A percentile compares a stretch with the other conserved stretches of the same genome.
These are phyloP conservation scores for Aspergillus arachidicola DNA, from an alignment of 2,329 filamentous ascomycete genomes.

Conservation along the genomic window DNA sequence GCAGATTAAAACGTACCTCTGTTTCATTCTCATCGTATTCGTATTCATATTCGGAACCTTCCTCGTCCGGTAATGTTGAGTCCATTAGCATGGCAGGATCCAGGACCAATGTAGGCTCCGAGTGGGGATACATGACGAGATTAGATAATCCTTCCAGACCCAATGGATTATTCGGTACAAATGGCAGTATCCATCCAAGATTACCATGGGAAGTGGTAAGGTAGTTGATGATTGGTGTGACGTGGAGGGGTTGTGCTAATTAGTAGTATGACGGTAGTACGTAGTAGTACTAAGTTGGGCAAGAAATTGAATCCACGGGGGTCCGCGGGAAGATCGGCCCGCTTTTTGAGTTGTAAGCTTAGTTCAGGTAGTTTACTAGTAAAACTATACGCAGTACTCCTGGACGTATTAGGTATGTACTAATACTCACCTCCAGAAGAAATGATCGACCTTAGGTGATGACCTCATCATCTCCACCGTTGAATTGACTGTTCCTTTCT, in stretches of 20 bases:
- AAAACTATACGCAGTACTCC: no score
- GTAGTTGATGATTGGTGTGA: neutral
- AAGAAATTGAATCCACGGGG: neutral
- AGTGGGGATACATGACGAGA: conserved; percentile 11
- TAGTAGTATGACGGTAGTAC: no score
- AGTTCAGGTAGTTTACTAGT: neutral
- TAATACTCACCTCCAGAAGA: neutral
- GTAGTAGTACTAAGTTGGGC: no score
- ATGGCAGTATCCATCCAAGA: neutral
- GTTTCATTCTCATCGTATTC: conserved; percentile 59
- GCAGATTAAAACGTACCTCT: conserved; percentile 44
- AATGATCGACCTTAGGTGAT: neutral
- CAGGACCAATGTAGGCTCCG: conserved; percentile 17
- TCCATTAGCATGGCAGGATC: conserved; percentile 29
- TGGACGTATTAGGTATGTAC: neutral
- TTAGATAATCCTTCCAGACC: neutral
- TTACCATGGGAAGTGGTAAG: no score
- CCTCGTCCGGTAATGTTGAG: conserved; percentile 37
- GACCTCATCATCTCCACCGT: neutral
- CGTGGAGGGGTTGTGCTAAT: neutral
- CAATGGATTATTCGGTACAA: neutral
- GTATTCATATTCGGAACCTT: conserved; percentile 61
- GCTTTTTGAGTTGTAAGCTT: neutral
- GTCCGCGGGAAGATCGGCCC: neutral
- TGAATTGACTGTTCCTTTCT: neutral